Conservation (phyloP, 2,329 filamentous ascomycete genomes). For the Fusarium albosuccineum region DNA sequence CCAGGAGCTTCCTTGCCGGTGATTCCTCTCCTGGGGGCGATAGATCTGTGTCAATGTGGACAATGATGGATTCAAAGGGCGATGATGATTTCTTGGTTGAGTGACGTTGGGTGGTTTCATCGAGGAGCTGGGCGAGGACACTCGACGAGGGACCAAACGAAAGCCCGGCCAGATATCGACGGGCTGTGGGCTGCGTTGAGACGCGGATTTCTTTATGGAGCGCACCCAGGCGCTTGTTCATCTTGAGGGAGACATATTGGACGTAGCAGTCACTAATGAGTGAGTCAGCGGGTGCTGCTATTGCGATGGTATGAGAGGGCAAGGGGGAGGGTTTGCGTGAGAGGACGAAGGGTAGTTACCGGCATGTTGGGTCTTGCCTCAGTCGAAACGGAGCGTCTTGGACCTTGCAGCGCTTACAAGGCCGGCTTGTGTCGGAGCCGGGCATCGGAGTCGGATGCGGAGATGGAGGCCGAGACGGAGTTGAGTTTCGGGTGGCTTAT, state of each 20-base stretch:
- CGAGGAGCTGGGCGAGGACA: slow-evolving; percentile 80
- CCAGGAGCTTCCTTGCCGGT: slow-evolving; percentile 60
- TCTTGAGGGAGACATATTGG: slow-evolving; percentile 82
- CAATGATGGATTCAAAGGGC: slow-evolving; percentile 75
- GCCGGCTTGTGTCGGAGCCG: slow-evolving; percentile 36
- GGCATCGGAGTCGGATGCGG: slow-evolving; percentile 32
- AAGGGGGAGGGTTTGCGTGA: not conserved
- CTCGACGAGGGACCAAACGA: slow-evolving; percentile 88
- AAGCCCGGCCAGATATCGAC: slow-evolving; percentile 77
- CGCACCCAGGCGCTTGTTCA: slow-evolving; percentile 76
- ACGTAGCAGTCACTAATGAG: slow-evolving; percentile 74
- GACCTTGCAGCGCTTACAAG: slow-evolving; percentile 52
- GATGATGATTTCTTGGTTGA: slow-evolving; percentile 72
- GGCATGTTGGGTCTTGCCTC: slow-evolving; percentile 50
- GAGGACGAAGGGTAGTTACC: slow-evolving; percentile 39
- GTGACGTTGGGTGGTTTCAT: slow-evolving; percentile 76
- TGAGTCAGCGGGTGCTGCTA: slow-evolving; percentile 14
- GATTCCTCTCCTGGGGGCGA: slow-evolving; percentile 39
- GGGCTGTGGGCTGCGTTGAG: slow-evolving; percentile 50
- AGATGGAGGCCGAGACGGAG: slow-evolving; percentile 7
- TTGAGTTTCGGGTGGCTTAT: slow-evolving; percentile 22
- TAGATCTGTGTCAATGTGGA: slow-evolving; percentile 65
- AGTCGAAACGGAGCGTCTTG: slow-evolving; percentile 48
- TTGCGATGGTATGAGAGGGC: not conserved
- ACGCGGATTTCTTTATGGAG: slow-evolving; percentile 63